Base-by-base conservation (phyloP, 192 early-diverging fungal species). In the Rhizophlyctis rosea region DNA sequence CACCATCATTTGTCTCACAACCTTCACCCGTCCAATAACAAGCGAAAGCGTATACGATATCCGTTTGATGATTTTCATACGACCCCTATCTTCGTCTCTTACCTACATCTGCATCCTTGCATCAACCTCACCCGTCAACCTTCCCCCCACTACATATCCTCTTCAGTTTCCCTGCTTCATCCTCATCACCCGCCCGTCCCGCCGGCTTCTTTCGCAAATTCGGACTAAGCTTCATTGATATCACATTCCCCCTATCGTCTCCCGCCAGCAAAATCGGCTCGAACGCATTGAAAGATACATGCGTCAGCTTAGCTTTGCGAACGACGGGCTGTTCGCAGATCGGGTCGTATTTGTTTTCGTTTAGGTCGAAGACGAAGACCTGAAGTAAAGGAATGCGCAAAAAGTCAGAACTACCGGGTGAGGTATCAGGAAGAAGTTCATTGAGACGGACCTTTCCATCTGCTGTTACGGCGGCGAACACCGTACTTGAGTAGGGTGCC, bases 361-460 rank as follows among this genome's bases (percentile, higher is more conserved):
- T 72, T 23, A 86, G 72, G 57, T 86, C 83, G 60, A 71, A 86
- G 0, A 86, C 78, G 50, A 75, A 80, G 3, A 78, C 75, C 81
- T 83, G 47, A 13, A 11, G 57, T 16, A 29, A 34, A 24, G 28
- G 66, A 32, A 65, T 5, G 34, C 59, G 31, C n/a, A n/a, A n/a
- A n/a, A n/a, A 34, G 30, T 39, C 24, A 7, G 5, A 14, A 71
- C 9, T 50, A 21, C 14, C 57, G 7, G 3, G 0, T 3, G 11
- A 68, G 36, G 24, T 52, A 69, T 67, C 14, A 67, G 27, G 14
- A 39, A 3, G 39, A 25, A 52, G 18, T 21, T 61, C 34, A 24
- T 47, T n/a, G n/a, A n/a, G n/a, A n/a, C n/a, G n/a, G 60, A 86
- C 83, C 71, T 82, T 82, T 61, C 83, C 83, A 34, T 86, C 83